Conservation (phyloP, 129 eudicot species). For the Solidago caesia region DNA sequence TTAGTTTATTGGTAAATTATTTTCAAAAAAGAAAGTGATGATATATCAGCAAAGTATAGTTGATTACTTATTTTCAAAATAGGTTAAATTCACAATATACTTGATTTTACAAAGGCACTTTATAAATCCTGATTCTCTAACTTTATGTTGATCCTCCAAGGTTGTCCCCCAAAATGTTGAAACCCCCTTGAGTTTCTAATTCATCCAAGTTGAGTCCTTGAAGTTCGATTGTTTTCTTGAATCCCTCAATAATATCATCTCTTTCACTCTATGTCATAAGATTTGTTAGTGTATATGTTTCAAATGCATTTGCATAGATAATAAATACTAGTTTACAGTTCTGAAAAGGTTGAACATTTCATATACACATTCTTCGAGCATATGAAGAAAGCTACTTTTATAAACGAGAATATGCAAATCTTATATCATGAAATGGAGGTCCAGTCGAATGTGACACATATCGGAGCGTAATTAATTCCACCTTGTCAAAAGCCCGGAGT, state of each 20-base stretch:
- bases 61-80: too few species aligned
- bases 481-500: background rate
- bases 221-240: background rate
- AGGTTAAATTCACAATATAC: too few species aligned
- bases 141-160: constrained; percentile 14
- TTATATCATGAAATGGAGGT: too few species aligned
- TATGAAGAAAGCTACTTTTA: too few species aligned
- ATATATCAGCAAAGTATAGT: too few species aligned
- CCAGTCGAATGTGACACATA: too few species aligned
- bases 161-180: constrained; percentile 28
- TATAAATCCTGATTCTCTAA: background rate
- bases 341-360: background rate
- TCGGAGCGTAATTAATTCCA: too few species aligned
- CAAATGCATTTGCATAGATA: background rate
- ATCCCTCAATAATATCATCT: background rate
- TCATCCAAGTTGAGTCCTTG: constrained; percentile 3
- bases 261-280: background rate
- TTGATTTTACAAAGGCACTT: too few species aligned
- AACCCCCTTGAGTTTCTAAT: background rate
- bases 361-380: background rate
- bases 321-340: background rate
- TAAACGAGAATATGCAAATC: background rate
- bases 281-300: background rate
- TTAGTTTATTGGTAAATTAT: too few species aligned
- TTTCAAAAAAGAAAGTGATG: too few species aligned